These are phyloP conservation scores for Malania oleifera DNA, from an alignment of 164 flowering plant genomes.

Conservation along the genomic window DNA sequence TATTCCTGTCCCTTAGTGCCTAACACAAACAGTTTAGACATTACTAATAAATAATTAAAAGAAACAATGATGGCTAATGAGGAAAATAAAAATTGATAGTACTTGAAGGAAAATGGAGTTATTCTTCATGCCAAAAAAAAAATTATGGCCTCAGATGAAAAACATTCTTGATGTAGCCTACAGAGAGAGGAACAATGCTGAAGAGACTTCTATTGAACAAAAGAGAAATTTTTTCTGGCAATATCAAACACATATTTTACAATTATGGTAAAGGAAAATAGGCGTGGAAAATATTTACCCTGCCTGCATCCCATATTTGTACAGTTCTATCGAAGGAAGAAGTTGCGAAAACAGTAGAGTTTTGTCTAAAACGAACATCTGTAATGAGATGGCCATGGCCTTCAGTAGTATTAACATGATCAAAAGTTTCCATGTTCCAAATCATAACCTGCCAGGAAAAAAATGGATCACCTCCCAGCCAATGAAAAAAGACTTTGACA, in stretches of 20 bases:
- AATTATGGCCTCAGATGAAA: no score
- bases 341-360: constrained; percentile 21
- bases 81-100: no score
- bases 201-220: not conserved
- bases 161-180: no score
- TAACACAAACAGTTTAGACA: no score
- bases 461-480: not conserved
- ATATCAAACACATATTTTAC: not conserved
- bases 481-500: not conserved
- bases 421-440: constrained; percentile 17
- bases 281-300: constrained; percentile 4
- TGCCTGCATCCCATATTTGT: constrained; percentile 22
- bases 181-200: no score
- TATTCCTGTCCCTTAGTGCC: no score
- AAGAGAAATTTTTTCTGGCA: not conserved
- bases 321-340: constrained; percentile 24
- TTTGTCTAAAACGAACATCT: constrained; percentile 24
- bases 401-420: not conserved
- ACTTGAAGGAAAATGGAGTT: no score
- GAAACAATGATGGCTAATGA: no score
- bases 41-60: no score
- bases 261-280: not conserved
- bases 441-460: constrained; percentile 17
- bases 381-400: constrained; percentile 15
- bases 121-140: no score